Conservation (phyloP, 495 filamentous ascomycete genomes). For the Glarea lozoyensis region DNA sequence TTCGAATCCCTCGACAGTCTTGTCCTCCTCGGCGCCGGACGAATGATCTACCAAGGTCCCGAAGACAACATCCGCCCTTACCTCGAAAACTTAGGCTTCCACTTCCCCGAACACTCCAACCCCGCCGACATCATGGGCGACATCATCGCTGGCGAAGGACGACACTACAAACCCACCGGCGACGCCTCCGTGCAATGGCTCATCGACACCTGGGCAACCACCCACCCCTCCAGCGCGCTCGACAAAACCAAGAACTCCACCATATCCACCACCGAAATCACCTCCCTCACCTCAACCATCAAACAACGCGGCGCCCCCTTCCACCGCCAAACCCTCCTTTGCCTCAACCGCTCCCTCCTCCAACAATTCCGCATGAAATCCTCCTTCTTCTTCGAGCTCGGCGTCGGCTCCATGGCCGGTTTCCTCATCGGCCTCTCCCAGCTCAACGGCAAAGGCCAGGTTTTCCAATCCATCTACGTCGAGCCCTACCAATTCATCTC, state of each 20-base stretch:
- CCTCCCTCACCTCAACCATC: constrained; percentile 16
- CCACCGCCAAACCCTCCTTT: constrained; percentile 37
- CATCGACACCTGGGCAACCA: constrained; percentile 29
- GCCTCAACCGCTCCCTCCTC: constrained; percentile 35
- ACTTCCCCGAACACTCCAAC: constrained; percentile 56
- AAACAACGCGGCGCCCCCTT: constrained; percentile 37
- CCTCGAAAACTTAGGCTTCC: constrained; percentile 46
- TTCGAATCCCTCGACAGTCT: constrained; percentile 73
- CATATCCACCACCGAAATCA: constrained; percentile 20
- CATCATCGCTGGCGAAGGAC: constrained; percentile 57
- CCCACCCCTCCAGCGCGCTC: constrained; percentile 16
- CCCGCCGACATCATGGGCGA: constrained; percentile 69
- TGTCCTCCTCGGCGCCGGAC: constrained; percentile 57
- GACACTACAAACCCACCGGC: constrained; percentile 32
- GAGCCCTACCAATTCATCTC: constrained; percentile 42
- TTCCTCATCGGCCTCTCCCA: constrained; percentile 45
- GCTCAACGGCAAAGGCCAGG: constrained; percentile 34
- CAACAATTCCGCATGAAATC: constrained; percentile 44
- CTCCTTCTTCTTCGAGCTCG: constrained; percentile 43
- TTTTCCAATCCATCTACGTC: constrained; percentile 43
- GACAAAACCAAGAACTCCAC: neutral
- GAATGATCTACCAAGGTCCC: constrained; percentile 54
- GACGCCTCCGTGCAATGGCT: constrained; percentile 34
- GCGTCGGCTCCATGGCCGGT: constrained; percentile 38
- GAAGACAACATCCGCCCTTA: constrained; percentile 52